These are phyloP conservation scores for Diaporthe sp. DNA, from an alignment of 2,329 filamentous ascomycete genomes.

Conservation along the genomic window DNA sequence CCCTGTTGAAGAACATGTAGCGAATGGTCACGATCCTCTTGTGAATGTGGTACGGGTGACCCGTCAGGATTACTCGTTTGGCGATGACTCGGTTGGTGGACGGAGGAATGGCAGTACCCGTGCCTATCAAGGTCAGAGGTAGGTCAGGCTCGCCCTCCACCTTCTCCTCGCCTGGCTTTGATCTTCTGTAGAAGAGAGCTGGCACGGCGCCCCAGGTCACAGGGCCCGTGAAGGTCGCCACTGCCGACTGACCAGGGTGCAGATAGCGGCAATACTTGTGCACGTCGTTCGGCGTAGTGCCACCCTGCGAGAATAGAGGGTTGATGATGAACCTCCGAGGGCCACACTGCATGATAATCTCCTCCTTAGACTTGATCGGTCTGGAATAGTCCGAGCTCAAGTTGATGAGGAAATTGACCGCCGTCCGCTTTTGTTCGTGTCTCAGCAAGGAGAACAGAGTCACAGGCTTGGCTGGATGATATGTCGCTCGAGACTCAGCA, in stretches of 20 bases:
- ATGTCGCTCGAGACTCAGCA: conserved; percentile 58
- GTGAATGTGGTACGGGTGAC: conserved; percentile 98
- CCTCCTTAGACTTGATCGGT: conserved; percentile 91
- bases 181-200: conserved; percentile 85
- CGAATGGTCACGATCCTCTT: conserved; percentile 96
- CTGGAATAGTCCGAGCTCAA: conserved; percentile 81
- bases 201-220: conserved; percentile 95
- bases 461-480: conserved; percentile 71
- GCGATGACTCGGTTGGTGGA: conserved; percentile 85
- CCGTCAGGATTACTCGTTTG: conserved; percentile 93
- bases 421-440: conserved; percentile 95
- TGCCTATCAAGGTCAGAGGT: conserved; percentile 82
- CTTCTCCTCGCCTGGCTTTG: conserved; percentile 57
- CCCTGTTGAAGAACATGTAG: conserved; percentile 99
- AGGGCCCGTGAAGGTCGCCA: conserved; percentile 91
- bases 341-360: conserved; percentile 92
- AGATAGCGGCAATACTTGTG: conserved; percentile 96
- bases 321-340: conserved; percentile 89
- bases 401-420: conserved; percentile 90
- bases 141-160: conserved; percentile 60
- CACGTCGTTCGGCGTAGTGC: conserved; percentile 94
- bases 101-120: conserved; percentile 87
- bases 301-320: conserved; percentile 90
- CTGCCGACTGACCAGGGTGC: conserved; percentile 89
- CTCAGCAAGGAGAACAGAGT: conserved; percentile 88